Evolutionary conservation across 768 basidiomycete genomes (phyloP).

Genomic region (Cystobasidium ongulense): DNA sequence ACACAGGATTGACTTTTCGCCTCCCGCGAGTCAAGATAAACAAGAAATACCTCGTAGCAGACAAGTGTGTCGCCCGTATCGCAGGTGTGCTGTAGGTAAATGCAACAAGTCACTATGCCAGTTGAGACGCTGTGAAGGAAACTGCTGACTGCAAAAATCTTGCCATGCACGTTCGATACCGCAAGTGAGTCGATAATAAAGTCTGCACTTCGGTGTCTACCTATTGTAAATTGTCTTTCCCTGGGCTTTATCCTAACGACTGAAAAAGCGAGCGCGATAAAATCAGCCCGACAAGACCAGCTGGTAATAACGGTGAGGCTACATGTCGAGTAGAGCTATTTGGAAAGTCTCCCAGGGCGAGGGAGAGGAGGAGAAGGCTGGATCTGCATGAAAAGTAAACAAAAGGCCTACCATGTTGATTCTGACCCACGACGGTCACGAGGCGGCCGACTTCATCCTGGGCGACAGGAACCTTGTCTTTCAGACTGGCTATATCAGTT

Average conservation of each 20-base stretch:
- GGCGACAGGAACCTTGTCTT: not conserved
- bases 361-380: no score
- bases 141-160: not conserved
- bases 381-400: no score
- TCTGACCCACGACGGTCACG: not conserved
- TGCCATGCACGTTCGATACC: slow-evolving; percentile 6
- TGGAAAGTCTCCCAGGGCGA: no score
- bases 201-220: not conserved
- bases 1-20: not conserved
- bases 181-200: not conserved
- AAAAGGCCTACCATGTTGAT: slow-evolving; percentile 1
- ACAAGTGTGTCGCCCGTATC: slow-evolving; percentile 6
- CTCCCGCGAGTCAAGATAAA: not conserved
- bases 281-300: no score
- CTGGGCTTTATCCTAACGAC: not conserved
- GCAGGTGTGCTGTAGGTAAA: not conserved
- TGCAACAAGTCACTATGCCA: no score
- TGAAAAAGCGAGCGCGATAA: not conserved
- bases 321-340: no score
- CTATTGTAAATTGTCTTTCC: not conserved
- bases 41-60: not conserved
- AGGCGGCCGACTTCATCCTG: slow-evolving; percentile 3
- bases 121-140: not conserved
- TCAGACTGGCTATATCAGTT: not conserved
- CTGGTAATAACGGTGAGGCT: no score